Evolutionary conservation across 345 rosid species (phyloP).

Genomic region (Euphorbia peplus): DNA sequence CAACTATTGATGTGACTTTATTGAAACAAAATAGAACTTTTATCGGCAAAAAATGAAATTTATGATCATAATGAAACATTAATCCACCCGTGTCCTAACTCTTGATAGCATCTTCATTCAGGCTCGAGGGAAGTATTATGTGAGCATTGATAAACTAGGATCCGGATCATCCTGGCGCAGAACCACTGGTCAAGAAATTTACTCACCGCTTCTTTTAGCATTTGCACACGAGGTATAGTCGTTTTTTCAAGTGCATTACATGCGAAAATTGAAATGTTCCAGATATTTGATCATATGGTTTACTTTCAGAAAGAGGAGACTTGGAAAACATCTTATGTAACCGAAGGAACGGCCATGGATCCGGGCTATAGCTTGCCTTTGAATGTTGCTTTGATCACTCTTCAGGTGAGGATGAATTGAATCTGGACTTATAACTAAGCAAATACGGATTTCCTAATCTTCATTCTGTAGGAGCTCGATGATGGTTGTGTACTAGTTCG

Average conservation of each 20-base stretch:
- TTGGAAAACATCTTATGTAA: constrained; percentile 51
- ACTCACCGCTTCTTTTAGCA: constrained; percentile 71
- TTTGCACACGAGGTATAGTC: constrained; percentile 61
- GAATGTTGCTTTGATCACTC: constrained; percentile 79
- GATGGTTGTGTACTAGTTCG: constrained; percentile 64
- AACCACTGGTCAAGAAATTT: constrained; percentile 71
- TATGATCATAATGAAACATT: too few relatives aligned
- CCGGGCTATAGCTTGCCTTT: constrained; percentile 60
- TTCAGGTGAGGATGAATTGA: constrained; percentile 42
- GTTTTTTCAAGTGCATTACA: neutral
- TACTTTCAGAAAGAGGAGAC: constrained; percentile 36
- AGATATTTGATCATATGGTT: neutral
- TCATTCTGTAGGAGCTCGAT: constrained; percentile 49
- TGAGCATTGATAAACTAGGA: constrained; percentile 53
- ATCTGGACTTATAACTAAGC: neutral
- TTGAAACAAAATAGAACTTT: too few relatives aligned
- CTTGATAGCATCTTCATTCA: constrained; percentile 18
- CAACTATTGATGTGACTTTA: too few relatives aligned
- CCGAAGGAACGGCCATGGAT: constrained; percentile 48
- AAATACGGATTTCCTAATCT: neutral
- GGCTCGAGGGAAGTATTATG: constrained; percentile 71
- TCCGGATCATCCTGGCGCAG: constrained; percentile 74
- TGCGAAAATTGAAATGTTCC: neutral
- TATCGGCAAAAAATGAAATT: too few relatives aligned
- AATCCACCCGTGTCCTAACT: neutral